These are phyloP conservation scores for Fusarium sp. DNA, from an alignment of 2,329 filamentous ascomycete genomes.

Conservation along the genomic window DNA sequence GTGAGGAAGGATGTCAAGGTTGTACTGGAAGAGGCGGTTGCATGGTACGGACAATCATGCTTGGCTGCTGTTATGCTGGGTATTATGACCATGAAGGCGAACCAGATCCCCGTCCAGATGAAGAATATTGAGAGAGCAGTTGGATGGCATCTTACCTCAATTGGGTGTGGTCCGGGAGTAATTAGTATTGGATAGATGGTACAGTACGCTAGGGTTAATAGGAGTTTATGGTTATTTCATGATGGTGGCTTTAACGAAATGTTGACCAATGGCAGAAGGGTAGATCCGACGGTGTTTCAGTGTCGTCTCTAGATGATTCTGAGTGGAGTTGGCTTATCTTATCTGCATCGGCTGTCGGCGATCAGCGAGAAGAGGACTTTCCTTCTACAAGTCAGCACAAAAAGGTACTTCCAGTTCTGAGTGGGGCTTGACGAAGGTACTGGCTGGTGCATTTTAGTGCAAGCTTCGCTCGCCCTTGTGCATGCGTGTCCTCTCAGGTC, in stretches of 20 bases:
- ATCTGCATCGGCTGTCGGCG: background rate
- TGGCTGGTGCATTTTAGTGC: constrained; percentile 2
- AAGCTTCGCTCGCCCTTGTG: background rate
- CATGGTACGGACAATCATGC: constrained; percentile 7
- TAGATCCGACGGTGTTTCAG: background rate
- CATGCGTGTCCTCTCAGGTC: background rate
- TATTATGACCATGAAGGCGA: constrained; percentile 30
- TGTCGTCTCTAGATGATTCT: background rate
- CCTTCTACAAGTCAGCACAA: background rate
- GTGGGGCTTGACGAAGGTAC: background rate
- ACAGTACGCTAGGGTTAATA: background rate
- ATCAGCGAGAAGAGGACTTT: background rate
- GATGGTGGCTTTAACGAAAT: background rate
- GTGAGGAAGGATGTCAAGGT: constrained; percentile 24
- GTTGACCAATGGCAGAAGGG: background rate
- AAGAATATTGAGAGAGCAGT: constrained; percentile 40
- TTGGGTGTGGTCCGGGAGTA: constrained; percentile 23
- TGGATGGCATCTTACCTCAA: constrained; percentile 36
- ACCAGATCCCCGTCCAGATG: constrained; percentile 25
- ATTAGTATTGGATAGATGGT: constrained; percentile 1
- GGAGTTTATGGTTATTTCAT: background rate
- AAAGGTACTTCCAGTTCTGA: background rate
- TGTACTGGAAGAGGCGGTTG: constrained; percentile 18
- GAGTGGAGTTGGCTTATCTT: background rate
- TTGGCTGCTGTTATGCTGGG: constrained; percentile 31